Evolutionary conservation across 441 rosid species (phyloP), one percentile per base, ranked within the genome.

Genomic region (Cnidoscolus chayamansa): DNA sequence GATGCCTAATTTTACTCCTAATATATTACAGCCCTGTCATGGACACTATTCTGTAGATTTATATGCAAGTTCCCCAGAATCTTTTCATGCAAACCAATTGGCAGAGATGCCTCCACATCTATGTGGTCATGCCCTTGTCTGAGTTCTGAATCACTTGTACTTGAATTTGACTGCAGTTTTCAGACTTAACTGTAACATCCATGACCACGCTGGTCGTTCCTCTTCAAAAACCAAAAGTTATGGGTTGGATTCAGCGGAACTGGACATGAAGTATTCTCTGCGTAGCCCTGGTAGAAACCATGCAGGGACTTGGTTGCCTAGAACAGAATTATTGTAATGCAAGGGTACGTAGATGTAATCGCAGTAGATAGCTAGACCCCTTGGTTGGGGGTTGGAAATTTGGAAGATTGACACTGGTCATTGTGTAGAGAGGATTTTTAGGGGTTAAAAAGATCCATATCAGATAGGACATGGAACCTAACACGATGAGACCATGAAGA

Each of bases 381-480:
- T 51, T 70, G n/a, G 63, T 80, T 80, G 54, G 77, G 77, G 77
- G 45, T 80, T 76, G 0, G 59, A 70, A 19, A 76, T 67, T 45
- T 69, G 54, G 25, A 25, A 25, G 25, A 25, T 25, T 25, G 25
- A 48, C 65, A 45, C 58, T n/a, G 10, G 69, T 54, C 7, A 78
- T 20, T 25, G 25, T 68, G 74, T 8, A 79, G 60, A 64, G 19
- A 9, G 74, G 82, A 68, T 7, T 32, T 17, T 72, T 65, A 57
- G 79, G 74, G 10, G 20, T 71, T 70, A 68, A 64, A 65, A 53
- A 25, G 3, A 55, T 31, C 77, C 68, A 53, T 16, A 75, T 59
- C 32, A 72, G 32, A 45, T 31, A 30, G 1, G 48, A 54, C 12
- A 67, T 71, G 2, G 57, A 63, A 71, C 50, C 45, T 12, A 45